Evolutionary conservation across 2,329 filamentous ascomycete species (phyloP).

Genomic region (Alternaria panax): DNA sequence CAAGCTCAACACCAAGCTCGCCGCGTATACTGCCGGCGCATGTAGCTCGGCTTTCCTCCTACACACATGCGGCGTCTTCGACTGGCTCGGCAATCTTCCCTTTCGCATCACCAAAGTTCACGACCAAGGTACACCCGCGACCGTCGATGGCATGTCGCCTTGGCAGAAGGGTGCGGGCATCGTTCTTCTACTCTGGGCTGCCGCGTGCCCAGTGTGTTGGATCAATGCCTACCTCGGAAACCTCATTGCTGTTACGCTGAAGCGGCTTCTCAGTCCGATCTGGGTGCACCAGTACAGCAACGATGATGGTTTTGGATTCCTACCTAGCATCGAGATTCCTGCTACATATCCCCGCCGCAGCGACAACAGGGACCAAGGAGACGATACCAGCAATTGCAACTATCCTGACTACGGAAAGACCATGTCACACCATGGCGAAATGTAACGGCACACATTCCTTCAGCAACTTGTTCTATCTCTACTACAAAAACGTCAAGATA

Average conservation of each 20-base stretch:
- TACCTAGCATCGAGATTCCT: constrained; percentile 33
- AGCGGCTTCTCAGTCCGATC: constrained; percentile 13
- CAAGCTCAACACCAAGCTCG: constrained; percentile 25
- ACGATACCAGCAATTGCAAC: background rate
- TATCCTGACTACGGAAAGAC: background rate
- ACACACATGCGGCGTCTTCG: constrained; percentile 22
- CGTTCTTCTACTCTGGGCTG: constrained; percentile 25
- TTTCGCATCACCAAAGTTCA: background rate
- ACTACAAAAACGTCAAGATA: background rate
- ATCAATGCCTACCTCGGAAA: constrained; percentile 23
- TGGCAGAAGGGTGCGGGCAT: constrained; percentile 25
- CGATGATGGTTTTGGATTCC: constrained; percentile 11
- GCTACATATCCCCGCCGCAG: background rate
- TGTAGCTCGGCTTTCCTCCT: constrained; percentile 28
- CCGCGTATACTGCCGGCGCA: constrained; percentile 23
- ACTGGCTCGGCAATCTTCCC: constrained; percentile 15
- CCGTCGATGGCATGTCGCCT: constrained; percentile 10
- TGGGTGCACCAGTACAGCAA: constrained; percentile 28
- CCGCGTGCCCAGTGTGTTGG: constrained; percentile 27
- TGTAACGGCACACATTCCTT: background rate
- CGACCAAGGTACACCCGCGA: background rate
- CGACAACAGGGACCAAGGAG: background rate
- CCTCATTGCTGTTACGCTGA: constrained; percentile 1
- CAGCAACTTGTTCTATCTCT: background rate
- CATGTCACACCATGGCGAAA: background rate